Evolutionary conservation across 2,329 filamentous ascomycete species (phyloP), one percentile per base, ranked within the genome.

Genomic region (Emergomyces orientalis): DNA sequence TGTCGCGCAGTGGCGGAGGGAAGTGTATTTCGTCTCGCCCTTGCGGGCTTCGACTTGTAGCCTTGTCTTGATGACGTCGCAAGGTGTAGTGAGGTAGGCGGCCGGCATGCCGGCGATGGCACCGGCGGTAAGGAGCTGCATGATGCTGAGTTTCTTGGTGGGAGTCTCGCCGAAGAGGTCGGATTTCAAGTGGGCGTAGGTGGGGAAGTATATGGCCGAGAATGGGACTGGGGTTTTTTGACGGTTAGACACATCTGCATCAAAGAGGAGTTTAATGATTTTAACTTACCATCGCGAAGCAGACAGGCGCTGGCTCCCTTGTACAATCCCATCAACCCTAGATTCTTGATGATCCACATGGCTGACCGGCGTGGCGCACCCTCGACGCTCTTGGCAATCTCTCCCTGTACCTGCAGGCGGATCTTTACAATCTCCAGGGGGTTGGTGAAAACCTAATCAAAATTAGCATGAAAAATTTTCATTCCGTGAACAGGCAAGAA

Each of bases 351-450:
- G 69, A 99, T 97, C 94, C 94, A 99, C 81, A 97, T 89, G 63
- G 94, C 94, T 13, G 92, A 96, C 68, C 94, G 89, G 77, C 89
- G 92, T 60, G 90, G 90, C 19, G 88, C 84, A 63, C 87, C 88
- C 67, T 94, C 89, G 32, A 90, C 86, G 57, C 82, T 89, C 80
- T 97, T 97, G 67, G 91, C 88, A 51, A 97, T 87, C 78, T 99
- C 94, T 64, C 94, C 94, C 80, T 99, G 94, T 30, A 99, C 89
- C 77, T 99, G 94, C 61, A 99, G 86, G 68, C 94, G 89, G 74
- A 99, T 99, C 82, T 99, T 99, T 81, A 99, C 94, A 73, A 99
- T 99, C 77, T 99, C 94, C 22, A 99, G 86, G 32, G 94, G 94
- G 76, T 97, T 99, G 69, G 91, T 97, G 78, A 97, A 97, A 70